A percentile compares a stretch with the other conserved stretches of the same genome.
These are phyloP conservation scores for Wickerhamomyces sydowiorum DNA, from an alignment of 805 yeast species.

Conservation along the genomic window DNA sequence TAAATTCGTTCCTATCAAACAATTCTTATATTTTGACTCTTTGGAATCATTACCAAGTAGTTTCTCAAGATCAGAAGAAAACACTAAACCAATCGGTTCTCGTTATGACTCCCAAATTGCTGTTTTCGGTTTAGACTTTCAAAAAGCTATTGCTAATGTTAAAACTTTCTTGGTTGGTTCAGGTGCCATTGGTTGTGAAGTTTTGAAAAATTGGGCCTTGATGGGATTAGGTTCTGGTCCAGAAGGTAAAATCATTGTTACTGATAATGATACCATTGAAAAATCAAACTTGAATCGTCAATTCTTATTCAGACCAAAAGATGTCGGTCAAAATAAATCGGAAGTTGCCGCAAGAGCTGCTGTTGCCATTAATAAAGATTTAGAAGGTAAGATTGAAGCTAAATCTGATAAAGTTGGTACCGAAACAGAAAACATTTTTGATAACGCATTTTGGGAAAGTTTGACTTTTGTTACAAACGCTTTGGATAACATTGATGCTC, in stretches of 20 bases:
- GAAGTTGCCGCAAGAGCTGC: constrained; percentile 89
- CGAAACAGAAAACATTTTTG: constrained; percentile 83
- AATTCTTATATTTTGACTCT: constrained; percentile 90
- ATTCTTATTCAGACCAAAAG: constrained; percentile 88
- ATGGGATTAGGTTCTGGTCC: constrained; percentile 94
- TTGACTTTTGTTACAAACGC: constrained; percentile 95
- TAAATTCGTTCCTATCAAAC: constrained; percentile 89
- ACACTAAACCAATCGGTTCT: constrained; percentile 68
- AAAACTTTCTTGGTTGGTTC: constrained; percentile 91
- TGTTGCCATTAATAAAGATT: constrained; percentile 76
- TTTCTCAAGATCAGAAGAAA: constrained; percentile 60
- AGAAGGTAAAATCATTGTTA: constrained; percentile 74
- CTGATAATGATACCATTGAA: constrained; percentile 94
- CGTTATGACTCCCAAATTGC: constrained; percentile 96
- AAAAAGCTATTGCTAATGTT: constrained; percentile 65
- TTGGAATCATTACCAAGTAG: constrained; percentile 79
- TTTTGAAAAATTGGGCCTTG: constrained; percentile 97
- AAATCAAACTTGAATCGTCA: constrained; percentile 95
- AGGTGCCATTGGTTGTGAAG: constrained; percentile 99
- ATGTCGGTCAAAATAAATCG: constrained; percentile 88
- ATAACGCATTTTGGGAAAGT: constrained; percentile 78
- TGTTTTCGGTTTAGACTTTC: constrained; percentile 79
- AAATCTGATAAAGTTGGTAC: constrained; percentile 85
- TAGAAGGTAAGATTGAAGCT: constrained; percentile 70
- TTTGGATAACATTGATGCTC: constrained; percentile 94